Evolutionary conservation across 148 eudicot species (phyloP), one percentile per base, ranked within the genome.

Genomic region (Cornus suecica): DNA sequence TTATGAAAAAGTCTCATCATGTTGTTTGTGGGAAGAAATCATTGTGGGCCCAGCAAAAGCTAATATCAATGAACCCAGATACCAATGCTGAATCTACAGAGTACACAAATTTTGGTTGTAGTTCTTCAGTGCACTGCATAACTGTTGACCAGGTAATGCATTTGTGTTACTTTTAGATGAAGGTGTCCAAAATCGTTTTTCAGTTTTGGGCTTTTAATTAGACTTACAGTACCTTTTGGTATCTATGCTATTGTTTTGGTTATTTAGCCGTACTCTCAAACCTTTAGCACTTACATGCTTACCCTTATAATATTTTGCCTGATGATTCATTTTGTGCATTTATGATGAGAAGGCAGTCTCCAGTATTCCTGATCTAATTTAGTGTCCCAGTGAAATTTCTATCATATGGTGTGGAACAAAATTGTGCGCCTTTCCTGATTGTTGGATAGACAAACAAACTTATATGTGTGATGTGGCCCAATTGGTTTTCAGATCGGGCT

Each of bases 121-220:
- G 29, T 52, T 78, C 72, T 56, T 73, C 86, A 73, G 80, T 68
- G 70, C 85, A 85, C 74, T 68, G 81, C 22, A 37, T 92, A 74
- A 73, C 87, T 60, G 79, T 89, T 65, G 80, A 82, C 73, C 84
- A 88, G 98, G 97, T 93, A 83, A 45, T 14, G 2, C 1, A 8
- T 16, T 29, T 62, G 58, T 15, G 15, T 28, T 26, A 22, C 62
- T 65, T 78, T 20, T 51, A 4, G 25, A 18, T 2, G 8, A 22
- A n/a, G 4, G 41, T n/a, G 6, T 20, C 34, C 15, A 20, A 18
- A 22, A 5, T 41, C 24, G 2, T 31, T 45, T 26, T 41, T 24
- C 1, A 8, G 16, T 37, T 42, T 18, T 1, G 5, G 22, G 58
- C 58, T 13, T 13, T 18, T 56, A 18, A 8, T 56, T 56, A 56